Evolutionary conservation across 2,329 filamentous ascomycete genomes (phyloP).

Genomic region (Fonsecaea erecta): DNA sequence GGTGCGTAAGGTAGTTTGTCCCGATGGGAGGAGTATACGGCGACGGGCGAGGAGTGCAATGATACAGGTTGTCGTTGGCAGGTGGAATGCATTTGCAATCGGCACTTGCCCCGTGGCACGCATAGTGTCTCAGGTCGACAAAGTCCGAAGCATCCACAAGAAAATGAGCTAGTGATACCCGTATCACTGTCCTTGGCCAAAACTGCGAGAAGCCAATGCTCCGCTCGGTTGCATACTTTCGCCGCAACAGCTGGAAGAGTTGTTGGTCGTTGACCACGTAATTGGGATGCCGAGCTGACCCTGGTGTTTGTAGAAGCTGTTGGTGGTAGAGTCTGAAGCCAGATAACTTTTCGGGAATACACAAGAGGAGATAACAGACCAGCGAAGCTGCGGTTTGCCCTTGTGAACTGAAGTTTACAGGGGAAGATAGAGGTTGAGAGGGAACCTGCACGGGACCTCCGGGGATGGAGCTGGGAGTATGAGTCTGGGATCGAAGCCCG

Average conservation of each 20-base stretch:
- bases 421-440: too few relatives aligned
- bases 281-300: not conserved
- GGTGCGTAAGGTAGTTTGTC: not conserved
- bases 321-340: constrained; percentile 2
- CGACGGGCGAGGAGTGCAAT: not conserved
- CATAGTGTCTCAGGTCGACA: not conserved
- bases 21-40: not conserved
- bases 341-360: constrained; percentile 2
- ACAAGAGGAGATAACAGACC: not conserved
- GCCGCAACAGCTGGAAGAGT: not conserved
- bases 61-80: not conserved
- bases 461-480: too few relatives aligned
- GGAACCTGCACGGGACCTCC: too few relatives aligned
- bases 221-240: not conserved
- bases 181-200: not conserved
- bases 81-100: not conserved
- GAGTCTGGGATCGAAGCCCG: too few relatives aligned
- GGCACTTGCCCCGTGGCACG: not conserved
- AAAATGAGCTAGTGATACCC: not conserved
- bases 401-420: too few relatives aligned
- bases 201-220: not conserved
- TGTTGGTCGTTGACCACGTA: not conserved
- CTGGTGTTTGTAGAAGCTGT: not conserved
- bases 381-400: not conserved
- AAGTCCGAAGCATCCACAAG: not conserved